phyloP scores from a whole-genome alignment of 192 early-diverging fungal species.

The Chytriomyces sp. region DNA sequence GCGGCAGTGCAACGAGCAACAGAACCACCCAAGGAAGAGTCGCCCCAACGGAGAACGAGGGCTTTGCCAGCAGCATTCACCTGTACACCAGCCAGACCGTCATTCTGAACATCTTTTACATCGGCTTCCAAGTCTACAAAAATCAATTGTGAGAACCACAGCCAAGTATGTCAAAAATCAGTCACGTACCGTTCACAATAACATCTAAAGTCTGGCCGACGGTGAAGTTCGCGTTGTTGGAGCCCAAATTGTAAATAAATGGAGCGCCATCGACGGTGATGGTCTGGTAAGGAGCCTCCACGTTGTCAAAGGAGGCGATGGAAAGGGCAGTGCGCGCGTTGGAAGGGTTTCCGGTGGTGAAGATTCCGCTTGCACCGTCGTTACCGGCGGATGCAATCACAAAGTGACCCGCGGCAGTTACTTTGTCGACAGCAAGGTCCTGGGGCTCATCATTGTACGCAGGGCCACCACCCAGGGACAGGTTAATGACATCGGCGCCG shows the following conservation, averaged over 20 bases:
- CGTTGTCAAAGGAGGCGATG: conserved; percentile 32
- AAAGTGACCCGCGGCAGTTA: conserved; percentile 42
- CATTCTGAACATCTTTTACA: conserved; percentile 25
- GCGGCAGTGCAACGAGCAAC: conserved; percentile 34
- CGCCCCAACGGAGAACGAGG: conserved; percentile 38
- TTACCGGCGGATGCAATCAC: conserved; percentile 80
- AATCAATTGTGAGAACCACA: background rate
- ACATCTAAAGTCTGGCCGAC: conserved; percentile 14
- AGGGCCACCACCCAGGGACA: conserved; percentile 73
- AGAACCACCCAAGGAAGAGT: conserved; percentile 5
- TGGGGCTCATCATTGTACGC: conserved; percentile 64
- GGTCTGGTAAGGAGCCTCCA: conserved; percentile 13
- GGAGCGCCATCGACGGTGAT: conserved; percentile 20
- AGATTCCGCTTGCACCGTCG: conserved; percentile 63
- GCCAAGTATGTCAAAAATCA: background rate
- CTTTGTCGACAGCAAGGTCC: conserved; percentile 55
- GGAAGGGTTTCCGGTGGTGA: conserved; percentile 40
- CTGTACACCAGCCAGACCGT: conserved; percentile 14
- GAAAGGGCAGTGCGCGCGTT: background rate
- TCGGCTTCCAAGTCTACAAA: conserved; percentile 33
- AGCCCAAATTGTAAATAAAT: background rate
- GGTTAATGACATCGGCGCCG: conserved; percentile 80
- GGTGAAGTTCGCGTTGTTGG: background rate
- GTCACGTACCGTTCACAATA: conserved; percentile 20
- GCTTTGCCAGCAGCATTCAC: conserved; percentile 38